phyloP scores from a whole-genome alignment of 805 yeast species.

The Zygoascus flipseniorum region DNA sequence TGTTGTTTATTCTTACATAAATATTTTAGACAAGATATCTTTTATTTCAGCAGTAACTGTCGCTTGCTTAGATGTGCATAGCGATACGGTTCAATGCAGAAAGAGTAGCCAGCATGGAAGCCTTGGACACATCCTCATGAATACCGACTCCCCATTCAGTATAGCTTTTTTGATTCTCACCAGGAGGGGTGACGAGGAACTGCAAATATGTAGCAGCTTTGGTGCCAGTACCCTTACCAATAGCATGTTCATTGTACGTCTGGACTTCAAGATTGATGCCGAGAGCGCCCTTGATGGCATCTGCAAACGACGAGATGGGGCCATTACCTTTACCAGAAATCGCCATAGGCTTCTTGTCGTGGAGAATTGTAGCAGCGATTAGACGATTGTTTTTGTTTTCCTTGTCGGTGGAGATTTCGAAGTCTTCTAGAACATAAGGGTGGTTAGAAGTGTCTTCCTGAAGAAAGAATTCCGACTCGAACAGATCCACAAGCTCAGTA shows the following conservation, averaged over 20 bases:
- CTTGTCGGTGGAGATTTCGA: conserved; percentile 33
- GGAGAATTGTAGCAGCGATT: conserved; percentile 41
- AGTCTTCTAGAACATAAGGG: conserved; percentile 36
- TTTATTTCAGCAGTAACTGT: too few relatives aligned
- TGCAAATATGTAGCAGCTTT: conserved; percentile 77
- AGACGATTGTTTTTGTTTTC: conserved; percentile 35
- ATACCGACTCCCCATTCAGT: conserved; percentile 86
- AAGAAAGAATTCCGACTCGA: conserved; percentile 50
- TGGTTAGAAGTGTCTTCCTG: conserved; percentile 21
- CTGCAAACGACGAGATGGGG: conserved; percentile 66
- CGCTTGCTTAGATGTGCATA: not conserved
- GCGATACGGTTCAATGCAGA: conserved; percentile 30
- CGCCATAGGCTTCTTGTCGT: conserved; percentile 33
- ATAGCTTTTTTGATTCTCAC: conserved; percentile 34
- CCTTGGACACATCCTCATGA: conserved; percentile 81
- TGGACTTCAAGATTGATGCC: conserved; percentile 49
- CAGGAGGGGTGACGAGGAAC: conserved; percentile 28
- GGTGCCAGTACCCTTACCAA: conserved; percentile 62
- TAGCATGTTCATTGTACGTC: conserved; percentile 70
- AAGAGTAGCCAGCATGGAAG: conserved; percentile 52
- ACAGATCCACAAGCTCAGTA: conserved; percentile 55
- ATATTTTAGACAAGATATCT: too few relatives aligned
- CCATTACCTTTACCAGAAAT: conserved; percentile 70
- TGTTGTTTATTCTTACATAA: too few relatives aligned
- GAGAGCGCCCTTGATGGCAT: conserved; percentile 47